phyloP scores from a whole-genome alignment of 2,329 filamentous ascomycete species.

The Xylariaceae sp. region DNA sequence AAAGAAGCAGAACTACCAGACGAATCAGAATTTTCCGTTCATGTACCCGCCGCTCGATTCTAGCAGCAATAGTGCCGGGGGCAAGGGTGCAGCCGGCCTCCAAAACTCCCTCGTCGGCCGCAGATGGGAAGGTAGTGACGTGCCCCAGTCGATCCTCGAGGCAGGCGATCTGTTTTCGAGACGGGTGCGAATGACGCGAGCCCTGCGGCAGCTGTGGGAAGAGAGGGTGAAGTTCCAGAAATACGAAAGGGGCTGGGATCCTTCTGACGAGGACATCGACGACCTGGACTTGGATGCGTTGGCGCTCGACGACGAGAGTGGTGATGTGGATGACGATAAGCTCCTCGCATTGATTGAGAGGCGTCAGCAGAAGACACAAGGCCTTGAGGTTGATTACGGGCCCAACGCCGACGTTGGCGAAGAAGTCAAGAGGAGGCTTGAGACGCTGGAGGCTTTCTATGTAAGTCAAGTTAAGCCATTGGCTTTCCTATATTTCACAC shows the following conservation, averaged over 20 bases:
- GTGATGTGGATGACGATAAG: constrained; percentile 30
- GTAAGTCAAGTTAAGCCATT: constrained; percentile 50
- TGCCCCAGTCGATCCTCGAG: constrained; percentile 90
- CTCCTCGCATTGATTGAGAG: constrained; percentile 33
- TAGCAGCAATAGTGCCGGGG: constrained; percentile 81
- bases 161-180: constrained; percentile 87
- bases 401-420: constrained; percentile 41
- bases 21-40: constrained; percentile 97
- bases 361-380: constrained; percentile 33
- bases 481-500: constrained; percentile 2
- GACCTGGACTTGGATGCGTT: constrained; percentile 28
- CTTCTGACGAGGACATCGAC: constrained; percentile 36
- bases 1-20: constrained; percentile 99
- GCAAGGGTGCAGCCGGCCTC: constrained; percentile 74
- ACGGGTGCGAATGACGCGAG: constrained; percentile 83
- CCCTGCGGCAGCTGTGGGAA: constrained; percentile 90
- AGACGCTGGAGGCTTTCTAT: constrained; percentile 76
- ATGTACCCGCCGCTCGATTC: constrained; percentile 90
- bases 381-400: constrained; percentile 40
- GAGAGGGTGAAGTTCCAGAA: constrained; percentile 87
- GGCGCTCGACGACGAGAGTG: constrained; percentile 16
- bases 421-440: constrained; percentile 59
- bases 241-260: constrained; percentile 83
- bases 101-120: constrained; percentile 75
- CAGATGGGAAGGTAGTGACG: constrained; percentile 88